Base-by-base conservation (phyloP, 345 rosid genomes). In the Camelina sativa region DNA sequence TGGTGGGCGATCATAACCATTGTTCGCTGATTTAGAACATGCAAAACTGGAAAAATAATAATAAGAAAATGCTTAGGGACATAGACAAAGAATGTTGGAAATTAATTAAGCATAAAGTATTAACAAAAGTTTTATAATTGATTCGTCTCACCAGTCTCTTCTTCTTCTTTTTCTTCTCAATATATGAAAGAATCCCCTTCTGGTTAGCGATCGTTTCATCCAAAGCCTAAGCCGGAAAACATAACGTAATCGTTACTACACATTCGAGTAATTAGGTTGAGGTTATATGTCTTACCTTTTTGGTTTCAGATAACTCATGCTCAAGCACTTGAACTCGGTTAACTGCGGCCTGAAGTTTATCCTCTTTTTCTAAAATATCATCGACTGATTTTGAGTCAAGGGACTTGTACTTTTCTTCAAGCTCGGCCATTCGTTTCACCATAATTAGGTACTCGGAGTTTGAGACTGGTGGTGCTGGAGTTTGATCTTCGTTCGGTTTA, bases 401-500 rank as follows among this genome's bases (percentile, higher is more conserved):
- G 16, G 53, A 41, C 52, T 16, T 80, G 62, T 77, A 80, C 61
- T 80, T 88, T 66, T 87, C 86, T 79, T 93, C 97, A 81, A 91
- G 64, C 11, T 85, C 88, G 19, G 90, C 80, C 86, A 93, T 84
- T 52, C 97, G 87, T 71, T 79, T 80, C 83, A 79, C 77, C 90
- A 93, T 84, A 23, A 54, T 23, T 78, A 79, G 25, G 83, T 81
- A 87, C 7, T 91, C 96, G 9, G 76, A 48, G 25, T 72, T 79
- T 6, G 88, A 71, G 62, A 88, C 76, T 44, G 89, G 62, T 44
- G 89, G 62, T 61, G 79, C 75, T n/a, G 76, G 66, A 52, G 67
- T 5, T 30, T 44, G 59, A 75, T 50, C 68, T 52, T 72, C 37
- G 65, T 66, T 44, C 2, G 48, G 28, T 46, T 37, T 67, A 43